Evolutionary conservation across 2,329 filamentous ascomycete genomes (phyloP), one percentile per base, ranked within the genome.

Genomic region (Epichloe coenophiala): DNA sequence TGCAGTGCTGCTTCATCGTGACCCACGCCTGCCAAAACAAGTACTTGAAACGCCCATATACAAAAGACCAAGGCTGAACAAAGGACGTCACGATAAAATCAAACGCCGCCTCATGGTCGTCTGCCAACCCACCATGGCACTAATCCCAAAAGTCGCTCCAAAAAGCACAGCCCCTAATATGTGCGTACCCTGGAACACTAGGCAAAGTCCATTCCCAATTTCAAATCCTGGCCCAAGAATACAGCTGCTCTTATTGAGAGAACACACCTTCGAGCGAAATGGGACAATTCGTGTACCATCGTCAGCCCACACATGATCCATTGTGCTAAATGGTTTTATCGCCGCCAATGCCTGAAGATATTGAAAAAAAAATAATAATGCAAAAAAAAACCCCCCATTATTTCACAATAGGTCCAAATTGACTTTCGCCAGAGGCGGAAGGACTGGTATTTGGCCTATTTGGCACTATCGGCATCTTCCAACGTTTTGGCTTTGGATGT

Each of bases 401-500:
- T 31, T n/a, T 13, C 12, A n/a, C 15, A 11, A 13, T 7, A 13
- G 36, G 12, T 13, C 36, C 13, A 38, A 13, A 7, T n/a, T n/a
- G 15, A 13, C 7, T 13, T 38, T n/a, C 15, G 36, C 36, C 3
- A 13, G 36, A n/a, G 36, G 36, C 36, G 15, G 5, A 13, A n/a
- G 15, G 7, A 38, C 12, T 38, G 7, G 15, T 3, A 38, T 3
- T 8, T 38, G 36, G 36, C 12, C 36, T 38, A 38, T 7, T 38
- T 15, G 36, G 36, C 7, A n/a, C 5, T 38, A 5, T 38, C 15
- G 12, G 15, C 36, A 38, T 38, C 15, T n/a, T n/a, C 12, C 12
- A n/a, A 38, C 36, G 13, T 56, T 54, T 15, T 58, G 17, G n/a
- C 17, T 13, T 23, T 39, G 5, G 21, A 35, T 5, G 11, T 54